Evolutionary conservation across 768 basidiomycete species (phyloP).

Genomic region (Russula vinacea): DNA sequence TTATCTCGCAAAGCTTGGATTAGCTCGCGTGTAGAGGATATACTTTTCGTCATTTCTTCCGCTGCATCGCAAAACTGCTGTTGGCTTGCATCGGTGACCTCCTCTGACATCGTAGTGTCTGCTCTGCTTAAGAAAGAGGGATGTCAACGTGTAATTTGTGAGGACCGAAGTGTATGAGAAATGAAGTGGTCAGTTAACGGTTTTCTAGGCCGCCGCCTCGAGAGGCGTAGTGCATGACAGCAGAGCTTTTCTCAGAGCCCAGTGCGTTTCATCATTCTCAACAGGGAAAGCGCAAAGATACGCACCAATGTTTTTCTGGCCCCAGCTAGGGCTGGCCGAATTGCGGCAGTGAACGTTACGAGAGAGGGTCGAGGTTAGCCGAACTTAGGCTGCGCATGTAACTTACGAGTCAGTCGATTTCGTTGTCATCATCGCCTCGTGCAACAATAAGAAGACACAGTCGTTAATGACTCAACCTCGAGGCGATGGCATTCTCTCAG

Average conservation of each 20-base stretch:
- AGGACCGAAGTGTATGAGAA: background rate
- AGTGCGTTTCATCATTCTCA: conserved; percentile 54
- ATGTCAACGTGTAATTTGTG: background rate
- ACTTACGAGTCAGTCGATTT: background rate
- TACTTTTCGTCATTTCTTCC: conserved; percentile 60
- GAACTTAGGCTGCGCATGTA: no score
- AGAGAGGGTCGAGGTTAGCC: no score
- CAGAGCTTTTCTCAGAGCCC: conserved; percentile 51
- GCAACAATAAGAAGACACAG: background rate
- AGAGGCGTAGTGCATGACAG: conserved; percentile 54
- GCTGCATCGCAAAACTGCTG: conserved; percentile 36
- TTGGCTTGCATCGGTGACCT: conserved; percentile 21
- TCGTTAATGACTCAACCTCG: conserved; percentile 14
- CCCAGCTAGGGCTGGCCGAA: background rate
- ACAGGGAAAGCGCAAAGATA: background rate
- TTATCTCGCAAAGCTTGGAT: conserved; percentile 54
- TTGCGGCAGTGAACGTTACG: background rate
- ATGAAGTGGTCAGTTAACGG: conserved; percentile 51
- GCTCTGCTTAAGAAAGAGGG: background rate
- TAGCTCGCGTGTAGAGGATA: conserved; percentile 56
- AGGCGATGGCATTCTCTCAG: conserved; percentile 9
- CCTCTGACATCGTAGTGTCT: conserved; percentile 16
- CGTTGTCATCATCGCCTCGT: background rate
- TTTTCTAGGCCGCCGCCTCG: conserved; percentile 61
- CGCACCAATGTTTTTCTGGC: conserved; percentile 12